phyloP scores from a whole-genome alignment of 1,284 basidiomycete species.

The Sporisorium exsertum region DNA sequence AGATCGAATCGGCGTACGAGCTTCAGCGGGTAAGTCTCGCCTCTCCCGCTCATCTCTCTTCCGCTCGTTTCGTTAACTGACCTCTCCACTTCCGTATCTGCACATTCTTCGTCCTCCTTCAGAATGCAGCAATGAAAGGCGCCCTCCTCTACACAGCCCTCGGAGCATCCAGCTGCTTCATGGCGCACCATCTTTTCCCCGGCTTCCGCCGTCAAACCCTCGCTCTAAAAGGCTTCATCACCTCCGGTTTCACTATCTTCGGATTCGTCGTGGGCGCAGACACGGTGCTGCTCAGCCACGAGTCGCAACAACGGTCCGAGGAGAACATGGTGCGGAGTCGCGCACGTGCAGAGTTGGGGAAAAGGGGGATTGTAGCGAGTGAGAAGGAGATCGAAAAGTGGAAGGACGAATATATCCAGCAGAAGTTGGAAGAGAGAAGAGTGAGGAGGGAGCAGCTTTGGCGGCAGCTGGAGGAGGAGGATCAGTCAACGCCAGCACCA shows the following conservation, averaged over 20 bases:
- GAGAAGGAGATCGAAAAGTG: conserved; percentile 63
- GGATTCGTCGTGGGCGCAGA: conserved; percentile 64
- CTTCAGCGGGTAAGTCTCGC: conserved; percentile 52
- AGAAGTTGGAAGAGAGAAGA: conserved; percentile 47
- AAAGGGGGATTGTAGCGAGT: conserved; percentile 58
- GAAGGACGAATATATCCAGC: conserved; percentile 55
- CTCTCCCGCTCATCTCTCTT: too few species aligned
- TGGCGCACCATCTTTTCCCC: conserved; percentile 62
- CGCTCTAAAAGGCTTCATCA: conserved; percentile 62
- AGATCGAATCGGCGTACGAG: conserved; percentile 60
- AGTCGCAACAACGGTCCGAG: conserved; percentile 53
- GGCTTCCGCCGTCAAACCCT: conserved; percentile 59
- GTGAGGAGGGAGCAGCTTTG: conserved; percentile 27
- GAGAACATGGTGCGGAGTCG: conserved; percentile 57
- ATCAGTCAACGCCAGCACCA: not conserved
- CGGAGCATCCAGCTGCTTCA: conserved; percentile 50
- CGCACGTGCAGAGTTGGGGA: conserved; percentile 57
- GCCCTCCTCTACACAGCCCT: conserved; percentile 51
- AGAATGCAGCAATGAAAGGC: conserved; percentile 60
- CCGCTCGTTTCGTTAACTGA: too few species aligned
- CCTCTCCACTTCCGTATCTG: not conserved
- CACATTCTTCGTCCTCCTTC: not conserved
- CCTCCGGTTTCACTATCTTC: conserved; percentile 59
- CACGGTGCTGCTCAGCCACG: conserved; percentile 58
- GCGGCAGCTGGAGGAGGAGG: conserved; percentile 17